Evolutionary conservation across 1,139 yeast genomes (phyloP).

Genomic region (Citeromyces hawaiiensis): DNA sequence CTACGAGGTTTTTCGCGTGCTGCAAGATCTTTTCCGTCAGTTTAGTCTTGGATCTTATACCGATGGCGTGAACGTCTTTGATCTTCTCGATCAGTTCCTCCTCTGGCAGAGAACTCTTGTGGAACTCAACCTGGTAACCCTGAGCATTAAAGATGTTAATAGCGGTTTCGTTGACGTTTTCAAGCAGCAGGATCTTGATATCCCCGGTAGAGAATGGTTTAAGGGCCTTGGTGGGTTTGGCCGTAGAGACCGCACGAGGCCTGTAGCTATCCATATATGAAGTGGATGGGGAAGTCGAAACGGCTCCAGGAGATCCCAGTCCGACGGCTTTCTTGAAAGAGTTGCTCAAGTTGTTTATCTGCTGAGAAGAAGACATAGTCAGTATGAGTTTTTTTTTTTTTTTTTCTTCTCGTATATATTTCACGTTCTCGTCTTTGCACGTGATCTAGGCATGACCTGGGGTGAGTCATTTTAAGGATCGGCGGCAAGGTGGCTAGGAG

Average conservation of each 20-base stretch:
- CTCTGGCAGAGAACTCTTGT: slow-evolving; percentile 81
- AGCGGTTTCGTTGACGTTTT: slow-evolving; percentile 90
- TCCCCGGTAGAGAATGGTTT: slow-evolving; percentile 90
- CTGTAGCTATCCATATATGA: slow-evolving; percentile 37
- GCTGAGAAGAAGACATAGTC: too few relatives aligned
- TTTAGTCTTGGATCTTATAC: slow-evolving; percentile 94
- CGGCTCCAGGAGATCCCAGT: slow-evolving; percentile 42
- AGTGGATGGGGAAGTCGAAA: slow-evolving; percentile 68
- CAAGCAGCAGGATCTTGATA: slow-evolving; percentile 78
- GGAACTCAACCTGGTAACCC: slow-evolving; percentile 95
- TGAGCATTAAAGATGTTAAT: slow-evolving; percentile 71
- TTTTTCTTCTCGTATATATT: neutral
- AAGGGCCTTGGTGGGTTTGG: slow-evolving; percentile 46
- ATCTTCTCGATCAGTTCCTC: slow-evolving; percentile 92
- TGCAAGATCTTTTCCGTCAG: slow-evolving; percentile 66
- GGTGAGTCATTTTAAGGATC: neutral
- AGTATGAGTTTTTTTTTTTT: slow-evolving; percentile 17
- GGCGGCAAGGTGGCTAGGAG: too few relatives aligned
- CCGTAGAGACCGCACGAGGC: slow-evolving; percentile 19
- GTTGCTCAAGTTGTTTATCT: slow-evolving; percentile 39
- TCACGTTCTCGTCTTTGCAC: neutral
- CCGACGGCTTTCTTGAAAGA: slow-evolving; percentile 41
- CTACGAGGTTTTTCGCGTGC: slow-evolving; percentile 82
- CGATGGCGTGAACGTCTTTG: slow-evolving; percentile 88
- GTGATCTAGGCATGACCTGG: neutral